Conservation (phyloP, 2,329 filamentous ascomycete genomes). For the Penicillium palitans region DNA sequence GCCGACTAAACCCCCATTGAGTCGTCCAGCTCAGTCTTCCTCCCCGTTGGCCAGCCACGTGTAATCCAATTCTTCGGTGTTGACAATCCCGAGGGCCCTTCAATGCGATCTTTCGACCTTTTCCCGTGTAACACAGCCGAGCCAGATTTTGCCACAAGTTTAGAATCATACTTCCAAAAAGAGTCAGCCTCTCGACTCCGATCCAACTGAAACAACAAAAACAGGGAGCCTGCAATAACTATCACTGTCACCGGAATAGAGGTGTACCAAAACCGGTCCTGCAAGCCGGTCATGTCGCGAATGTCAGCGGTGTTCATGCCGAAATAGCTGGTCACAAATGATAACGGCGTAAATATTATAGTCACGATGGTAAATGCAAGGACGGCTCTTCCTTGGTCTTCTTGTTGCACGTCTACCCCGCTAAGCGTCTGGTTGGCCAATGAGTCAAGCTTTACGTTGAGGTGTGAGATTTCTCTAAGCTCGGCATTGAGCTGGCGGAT, state of each 20-base stretch:
- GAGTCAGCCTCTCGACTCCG: background rate
- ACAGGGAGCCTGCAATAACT: background rate
- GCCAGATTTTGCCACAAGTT: background rate
- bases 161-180: background rate
- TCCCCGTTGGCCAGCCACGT: background rate
- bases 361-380: conserved; percentile 36
- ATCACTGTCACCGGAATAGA: conserved; percentile 1
- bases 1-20: background rate
- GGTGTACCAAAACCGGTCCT: conserved; percentile 28
- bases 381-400: conserved; percentile 27
- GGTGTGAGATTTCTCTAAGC: background rate
- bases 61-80: background rate
- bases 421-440: background rate
- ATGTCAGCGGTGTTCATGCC: conserved; percentile 31
- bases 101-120: background rate
- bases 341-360: conserved; percentile 30
- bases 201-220: background rate
- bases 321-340: too few species aligned
- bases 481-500: background rate
- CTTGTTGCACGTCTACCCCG: background rate
- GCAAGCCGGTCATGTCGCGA: conserved; percentile 18
- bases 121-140: background rate
- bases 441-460: background rate
- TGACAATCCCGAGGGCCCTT: background rate
- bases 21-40: background rate